Conservation (phyloP, 257 asterid species). For the Primulina tabacum region DNA sequence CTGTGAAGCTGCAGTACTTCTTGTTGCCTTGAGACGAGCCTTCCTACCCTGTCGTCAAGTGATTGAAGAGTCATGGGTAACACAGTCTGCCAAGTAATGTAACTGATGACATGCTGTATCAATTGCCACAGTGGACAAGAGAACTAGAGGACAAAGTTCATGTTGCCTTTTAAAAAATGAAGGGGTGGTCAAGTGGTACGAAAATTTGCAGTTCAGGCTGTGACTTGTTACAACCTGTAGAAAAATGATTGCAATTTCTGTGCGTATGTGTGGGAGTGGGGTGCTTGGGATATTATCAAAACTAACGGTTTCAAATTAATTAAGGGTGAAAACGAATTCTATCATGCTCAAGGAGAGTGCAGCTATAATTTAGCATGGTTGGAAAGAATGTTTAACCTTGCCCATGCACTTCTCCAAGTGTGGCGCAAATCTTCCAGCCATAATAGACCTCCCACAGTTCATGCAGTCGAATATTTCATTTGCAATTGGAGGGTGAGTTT, state of each 20-base stretch:
- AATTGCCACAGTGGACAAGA: background rate
- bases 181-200: no score
- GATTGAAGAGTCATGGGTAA: conserved; percentile 1
- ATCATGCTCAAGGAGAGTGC: background rate
- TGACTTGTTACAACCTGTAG: background rate
- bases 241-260: no score
- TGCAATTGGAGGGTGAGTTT: conserved; percentile 89
- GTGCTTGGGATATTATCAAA: no score
- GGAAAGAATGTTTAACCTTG: conserved; percentile 52
- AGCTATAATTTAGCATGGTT: background rate
- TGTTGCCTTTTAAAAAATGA: background rate
- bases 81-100: background rate
- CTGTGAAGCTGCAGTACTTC: conserved; percentile 75
- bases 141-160: background rate
- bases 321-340: background rate
- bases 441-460: conserved; percentile 76
- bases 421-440: conserved; percentile 95
- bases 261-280: no score
- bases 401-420: conserved; percentile 99
- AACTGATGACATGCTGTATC: background rate
- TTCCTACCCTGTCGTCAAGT: conserved; percentile 71
- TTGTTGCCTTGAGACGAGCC: conserved; percentile 86
- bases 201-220: background rate
- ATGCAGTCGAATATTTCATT: conserved; percentile 80
- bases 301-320: no score